These are phyloP conservation scores for Chenopodium suecicum DNA, from an alignment of 148 eudicot species.

Conservation along the genomic window DNA sequence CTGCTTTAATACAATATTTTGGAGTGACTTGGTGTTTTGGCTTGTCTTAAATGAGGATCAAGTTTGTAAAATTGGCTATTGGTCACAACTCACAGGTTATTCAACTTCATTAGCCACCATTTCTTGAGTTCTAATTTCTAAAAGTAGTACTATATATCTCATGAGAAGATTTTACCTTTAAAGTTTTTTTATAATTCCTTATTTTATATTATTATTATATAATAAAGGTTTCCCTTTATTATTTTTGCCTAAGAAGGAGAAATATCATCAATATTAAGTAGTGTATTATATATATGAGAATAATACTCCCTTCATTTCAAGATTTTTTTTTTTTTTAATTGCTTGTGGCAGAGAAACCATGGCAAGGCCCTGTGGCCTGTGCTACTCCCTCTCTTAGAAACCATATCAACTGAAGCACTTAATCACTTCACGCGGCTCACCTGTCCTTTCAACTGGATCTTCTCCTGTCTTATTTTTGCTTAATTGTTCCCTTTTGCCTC, in stretches of 20 bases:
- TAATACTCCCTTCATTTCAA: background rate
- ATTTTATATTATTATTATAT: background rate
- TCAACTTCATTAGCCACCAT: background rate
- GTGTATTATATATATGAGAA: background rate
- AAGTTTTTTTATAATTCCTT: background rate
- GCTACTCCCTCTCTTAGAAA: too few relatives aligned
- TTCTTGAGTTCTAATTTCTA: background rate
- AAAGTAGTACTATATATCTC: background rate
- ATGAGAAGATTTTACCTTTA: background rate
- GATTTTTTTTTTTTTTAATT: too few relatives aligned
- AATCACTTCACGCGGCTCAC: background rate
- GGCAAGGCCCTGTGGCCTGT: too few relatives aligned
- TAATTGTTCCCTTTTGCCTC: background rate
- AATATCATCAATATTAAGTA: background rate
- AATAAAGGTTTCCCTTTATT: background rate
- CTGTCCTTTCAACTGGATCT: background rate
- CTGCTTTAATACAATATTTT: background rate
- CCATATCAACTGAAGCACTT: too few relatives aligned
- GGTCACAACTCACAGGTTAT: background rate
- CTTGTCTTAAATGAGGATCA: background rate
- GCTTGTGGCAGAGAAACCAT: too few relatives aligned
- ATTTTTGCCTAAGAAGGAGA: background rate
- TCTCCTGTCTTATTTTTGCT: background rate
- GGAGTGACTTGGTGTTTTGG: background rate
- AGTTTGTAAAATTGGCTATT: background rate